A percentile compares a stretch with the other conserved stretches of the same genome.
phyloP scores from a whole-genome alignment of 2,329 filamentous ascomycete genomes.

The Colletotrichum scovillei region DNA sequence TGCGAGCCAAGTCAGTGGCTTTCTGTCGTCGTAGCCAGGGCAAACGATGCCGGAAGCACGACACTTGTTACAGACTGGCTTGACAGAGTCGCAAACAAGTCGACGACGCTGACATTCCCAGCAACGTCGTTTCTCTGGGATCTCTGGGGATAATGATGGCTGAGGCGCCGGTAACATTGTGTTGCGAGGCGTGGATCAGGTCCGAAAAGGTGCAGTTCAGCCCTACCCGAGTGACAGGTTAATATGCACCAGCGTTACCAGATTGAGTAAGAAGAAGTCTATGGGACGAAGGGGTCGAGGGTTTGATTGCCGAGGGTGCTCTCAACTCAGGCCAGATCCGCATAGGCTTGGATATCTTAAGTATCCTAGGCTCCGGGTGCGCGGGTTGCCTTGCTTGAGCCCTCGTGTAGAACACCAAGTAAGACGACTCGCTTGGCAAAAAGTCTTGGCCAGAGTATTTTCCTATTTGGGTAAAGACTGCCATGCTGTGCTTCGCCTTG shows the following conservation, averaged over 20 bases:
- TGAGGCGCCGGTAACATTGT: not conserved
- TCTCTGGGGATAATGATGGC: not conserved
- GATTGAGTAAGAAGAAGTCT: constrained; percentile 23
- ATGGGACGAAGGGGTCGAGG: not conserved
- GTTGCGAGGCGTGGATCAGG: not conserved
- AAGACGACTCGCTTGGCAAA: not conserved
- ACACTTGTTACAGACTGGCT: constrained; percentile 51
- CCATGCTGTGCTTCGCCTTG: constrained; percentile 2
- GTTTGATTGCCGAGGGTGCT: not conserved
- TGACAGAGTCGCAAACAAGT: constrained; percentile 51
- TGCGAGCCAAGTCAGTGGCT: constrained; percentile 53
- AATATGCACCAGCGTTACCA: constrained; percentile 13
- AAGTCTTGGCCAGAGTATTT: constrained; percentile 34
- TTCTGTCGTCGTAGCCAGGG: constrained; percentile 51
- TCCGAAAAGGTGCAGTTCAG: not conserved
- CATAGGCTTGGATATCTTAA: constrained; percentile 23
- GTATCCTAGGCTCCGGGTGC: not conserved
- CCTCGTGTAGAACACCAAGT: not conserved
- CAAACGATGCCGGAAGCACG: constrained; percentile 46
- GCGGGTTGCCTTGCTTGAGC: constrained; percentile 12
- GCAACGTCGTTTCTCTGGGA: constrained; percentile 44
- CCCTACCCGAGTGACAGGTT: not conserved
- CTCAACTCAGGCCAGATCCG: not conserved
- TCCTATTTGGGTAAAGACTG: constrained; percentile 28
- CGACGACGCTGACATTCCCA: constrained; percentile 55